These are phyloP conservation scores for Aspergillus texensis DNA, from an alignment of 2,329 filamentous ascomycete genomes.

Conservation along the genomic window DNA sequence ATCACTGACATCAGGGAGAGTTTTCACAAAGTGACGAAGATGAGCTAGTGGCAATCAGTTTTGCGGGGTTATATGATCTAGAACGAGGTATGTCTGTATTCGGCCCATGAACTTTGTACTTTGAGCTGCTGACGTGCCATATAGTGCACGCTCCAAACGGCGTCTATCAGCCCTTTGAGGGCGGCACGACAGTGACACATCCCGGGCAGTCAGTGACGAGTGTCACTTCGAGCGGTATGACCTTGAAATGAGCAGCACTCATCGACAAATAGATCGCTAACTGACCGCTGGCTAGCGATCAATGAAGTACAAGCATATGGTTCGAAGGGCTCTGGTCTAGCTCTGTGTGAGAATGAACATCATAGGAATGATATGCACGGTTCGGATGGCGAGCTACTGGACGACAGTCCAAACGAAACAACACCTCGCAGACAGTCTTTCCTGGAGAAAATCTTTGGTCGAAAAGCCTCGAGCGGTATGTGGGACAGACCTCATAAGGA, in stretches of 20 bases:
- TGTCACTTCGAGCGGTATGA: slow-evolving; percentile 21
- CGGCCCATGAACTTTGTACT: background rate
- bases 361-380: slow-evolving; percentile 9
- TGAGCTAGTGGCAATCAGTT: slow-evolving; percentile 33
- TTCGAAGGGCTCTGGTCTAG: slow-evolving; percentile 13
- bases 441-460: slow-evolving; percentile 30
- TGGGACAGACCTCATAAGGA: background rate
- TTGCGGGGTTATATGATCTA: slow-evolving; percentile 32
- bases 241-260: background rate
- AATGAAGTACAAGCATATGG: slow-evolving; percentile 12
- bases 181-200: slow-evolving; percentile 4
- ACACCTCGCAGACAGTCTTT: slow-evolving; percentile 26
- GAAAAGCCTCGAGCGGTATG: slow-evolving; percentile 28
- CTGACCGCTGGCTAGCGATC: slow-evolving; percentile 6
- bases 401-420: slow-evolving; percentile 11
- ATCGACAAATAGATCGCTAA: background rate
- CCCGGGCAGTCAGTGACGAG: slow-evolving; percentile 17
- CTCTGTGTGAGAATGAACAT: slow-evolving; percentile 24
- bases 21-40: slow-evolving; percentile 32
- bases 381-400: slow-evolving; percentile 16
- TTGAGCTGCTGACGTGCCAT: slow-evolving; percentile 8
- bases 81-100: slow-evolving; percentile 25
- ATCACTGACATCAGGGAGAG: slow-evolving; percentile 20
- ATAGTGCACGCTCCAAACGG: slow-evolving; percentile 32
- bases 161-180: slow-evolving; percentile 22